Conservation (phyloP, 495 filamentous ascomycete genomes). For the Elaphomyces granulatus region DNA sequence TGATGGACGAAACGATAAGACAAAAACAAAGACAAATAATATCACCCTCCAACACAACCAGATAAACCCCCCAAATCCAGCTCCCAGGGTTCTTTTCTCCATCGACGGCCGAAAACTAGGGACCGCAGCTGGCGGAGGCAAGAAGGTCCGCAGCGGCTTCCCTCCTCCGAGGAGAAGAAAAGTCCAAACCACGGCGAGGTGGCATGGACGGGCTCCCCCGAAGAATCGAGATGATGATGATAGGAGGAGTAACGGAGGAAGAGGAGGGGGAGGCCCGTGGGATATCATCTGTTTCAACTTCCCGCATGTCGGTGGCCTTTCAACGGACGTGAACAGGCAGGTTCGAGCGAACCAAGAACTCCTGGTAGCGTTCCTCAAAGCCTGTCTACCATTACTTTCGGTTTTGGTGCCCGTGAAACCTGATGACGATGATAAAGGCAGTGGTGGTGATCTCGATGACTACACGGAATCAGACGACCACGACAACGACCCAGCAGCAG, state of each 20-base stretch:
- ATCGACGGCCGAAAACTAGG: slow-evolving; percentile 64
- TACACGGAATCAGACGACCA: not conserved
- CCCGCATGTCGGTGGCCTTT: slow-evolving; percentile 84
- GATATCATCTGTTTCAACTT: slow-evolving; percentile 88
- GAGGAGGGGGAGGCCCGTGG: slow-evolving; percentile 33
- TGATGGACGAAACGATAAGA: not conserved
- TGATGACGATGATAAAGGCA: slow-evolving; percentile 10
- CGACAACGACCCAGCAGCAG: not conserved
- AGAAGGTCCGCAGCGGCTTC: slow-evolving; percentile 25
- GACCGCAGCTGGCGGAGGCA: slow-evolving; percentile 25
- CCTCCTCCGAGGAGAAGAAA: slow-evolving; percentile 6
- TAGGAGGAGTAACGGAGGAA: not conserved
- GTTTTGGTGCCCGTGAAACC: slow-evolving; percentile 16
- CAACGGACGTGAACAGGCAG: slow-evolving; percentile 86
- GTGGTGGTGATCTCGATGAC: not conserved
- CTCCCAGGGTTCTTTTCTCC: slow-evolving; percentile 44
- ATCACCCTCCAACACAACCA: slow-evolving; percentile 7
- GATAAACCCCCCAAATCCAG: not conserved
- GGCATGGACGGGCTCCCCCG: slow-evolving; percentile 16
- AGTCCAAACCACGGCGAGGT: slow-evolving; percentile 7
- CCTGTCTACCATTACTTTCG: slow-evolving; percentile 37
- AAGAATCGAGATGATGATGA: slow-evolving; percentile 19
- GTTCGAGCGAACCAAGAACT: slow-evolving; percentile 86
- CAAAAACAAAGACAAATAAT: slow-evolving; percentile 4
- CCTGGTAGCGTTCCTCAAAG: slow-evolving; percentile 67